A percentile compares a stretch with the other conserved stretches of the same genome.
Conservation (phyloP, 805 yeast genomes). For the Maudiozyma serrabonitensis region DNA sequence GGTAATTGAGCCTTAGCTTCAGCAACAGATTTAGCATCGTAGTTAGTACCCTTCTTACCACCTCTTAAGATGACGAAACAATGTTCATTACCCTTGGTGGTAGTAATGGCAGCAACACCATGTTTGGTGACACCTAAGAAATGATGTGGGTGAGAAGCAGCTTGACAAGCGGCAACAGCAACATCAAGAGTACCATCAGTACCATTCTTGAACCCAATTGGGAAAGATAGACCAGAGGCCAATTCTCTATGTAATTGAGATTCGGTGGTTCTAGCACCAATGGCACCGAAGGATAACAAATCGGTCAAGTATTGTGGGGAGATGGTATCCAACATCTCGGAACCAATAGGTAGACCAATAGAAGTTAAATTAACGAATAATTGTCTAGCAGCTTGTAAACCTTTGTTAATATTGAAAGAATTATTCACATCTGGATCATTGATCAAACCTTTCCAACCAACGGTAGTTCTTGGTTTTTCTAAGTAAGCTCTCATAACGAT, state of each 20-base stretch:
- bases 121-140: slow-evolving; percentile 96
- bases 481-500: slow-evolving; percentile 95
- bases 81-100: slow-evolving; percentile 90
- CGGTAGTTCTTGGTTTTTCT: slow-evolving; percentile 98
- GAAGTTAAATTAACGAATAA: slow-evolving; percentile 75
- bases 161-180: slow-evolving; percentile 87
- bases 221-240: slow-evolving; percentile 97
- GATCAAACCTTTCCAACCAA: slow-evolving; percentile 97
- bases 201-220: slow-evolving; percentile 97
- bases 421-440: slow-evolving; percentile 94
- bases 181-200: slow-evolving; percentile 92
- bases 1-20: slow-evolving; percentile 60
- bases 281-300: slow-evolving; percentile 87
- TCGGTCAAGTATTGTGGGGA: slow-evolving; percentile 94
- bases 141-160: slow-evolving; percentile 88
- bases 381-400: slow-evolving; percentile 77
- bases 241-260: slow-evolving; percentile 96
- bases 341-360: slow-evolving; percentile 78
- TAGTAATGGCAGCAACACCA: slow-evolving; percentile 92
- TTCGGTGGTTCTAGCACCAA: slow-evolving; percentile 98
- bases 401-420: slow-evolving; percentile 90
- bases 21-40: slow-evolving; percentile 68
- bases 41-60: slow-evolving; percentile 89
- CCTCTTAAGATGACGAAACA: slow-evolving; percentile 94
- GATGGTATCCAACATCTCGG: slow-evolving; percentile 96